Conservation (phyloP, 176 grass and related monocot genomes). For the Miscanthus lutarioriparius region DNA sequence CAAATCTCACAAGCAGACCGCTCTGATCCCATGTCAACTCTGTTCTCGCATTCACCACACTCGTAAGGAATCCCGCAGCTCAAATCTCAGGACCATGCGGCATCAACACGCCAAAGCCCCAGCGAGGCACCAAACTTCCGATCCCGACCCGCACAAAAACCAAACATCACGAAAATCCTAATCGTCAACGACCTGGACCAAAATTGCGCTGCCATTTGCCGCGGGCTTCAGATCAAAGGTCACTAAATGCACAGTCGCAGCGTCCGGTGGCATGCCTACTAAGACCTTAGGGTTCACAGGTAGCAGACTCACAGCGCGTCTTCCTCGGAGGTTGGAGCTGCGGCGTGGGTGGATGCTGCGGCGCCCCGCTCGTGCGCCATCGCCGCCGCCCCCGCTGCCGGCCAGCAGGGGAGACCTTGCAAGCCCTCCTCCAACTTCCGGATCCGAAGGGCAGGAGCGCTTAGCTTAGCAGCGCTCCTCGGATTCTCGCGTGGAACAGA, state of each 20-base stretch:
- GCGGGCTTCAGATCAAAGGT: constrained; percentile 15
- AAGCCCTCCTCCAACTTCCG: constrained; percentile 13
- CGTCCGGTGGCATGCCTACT: background rate
- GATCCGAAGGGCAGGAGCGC: constrained; percentile 27
- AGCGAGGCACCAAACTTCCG: constrained; percentile 9
- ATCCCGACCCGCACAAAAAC: background rate
- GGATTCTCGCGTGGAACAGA: background rate
- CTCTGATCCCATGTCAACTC: background rate
- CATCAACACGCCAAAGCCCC: background rate
- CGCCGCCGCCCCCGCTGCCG: background rate
- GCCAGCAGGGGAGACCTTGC: background rate
- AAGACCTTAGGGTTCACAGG: background rate
- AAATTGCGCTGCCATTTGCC: constrained; percentile 28
- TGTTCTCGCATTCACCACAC: background rate
- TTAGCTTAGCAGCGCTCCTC: background rate
- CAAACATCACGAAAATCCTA: background rate
- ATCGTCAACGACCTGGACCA: background rate
- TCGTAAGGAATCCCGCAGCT: background rate
- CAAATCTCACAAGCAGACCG: background rate
- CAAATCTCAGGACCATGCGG: background rate
- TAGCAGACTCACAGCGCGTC: constrained; percentile 60
- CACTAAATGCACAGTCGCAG: background rate
- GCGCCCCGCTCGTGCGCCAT: constrained; percentile 70
- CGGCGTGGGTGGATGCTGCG: constrained; percentile 38
- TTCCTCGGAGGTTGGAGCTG: constrained; percentile 52